Evolutionary conservation across 208 protist species (phyloP).

Genomic region (Leptomonas seymouri): DNA sequence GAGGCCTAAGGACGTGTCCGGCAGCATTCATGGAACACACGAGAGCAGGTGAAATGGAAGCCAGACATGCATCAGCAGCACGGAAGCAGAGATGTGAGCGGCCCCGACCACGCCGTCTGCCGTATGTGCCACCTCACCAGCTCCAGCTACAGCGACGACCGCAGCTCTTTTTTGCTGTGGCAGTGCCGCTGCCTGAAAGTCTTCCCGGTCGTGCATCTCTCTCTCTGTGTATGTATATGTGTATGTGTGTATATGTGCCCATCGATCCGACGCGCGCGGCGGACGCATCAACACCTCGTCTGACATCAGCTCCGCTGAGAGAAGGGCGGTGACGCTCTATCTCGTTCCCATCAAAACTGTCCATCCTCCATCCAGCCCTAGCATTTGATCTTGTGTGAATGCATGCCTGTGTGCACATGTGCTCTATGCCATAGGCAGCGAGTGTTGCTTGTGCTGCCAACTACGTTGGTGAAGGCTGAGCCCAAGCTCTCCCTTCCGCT

Average conservation of each 20-base stretch:
- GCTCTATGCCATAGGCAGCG: no score
- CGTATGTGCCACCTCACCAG: slow-evolving; percentile 16
- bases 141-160: slow-evolving; percentile 6
- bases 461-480: no score
- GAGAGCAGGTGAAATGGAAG: no score
- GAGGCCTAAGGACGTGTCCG: no score
- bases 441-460: no score
- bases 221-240: not conserved
- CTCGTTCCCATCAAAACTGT: not conserved
- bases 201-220: not conserved
- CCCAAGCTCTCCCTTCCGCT: no score
- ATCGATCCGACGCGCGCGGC: slow-evolving; percentile 11
- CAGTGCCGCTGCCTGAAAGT: slow-evolving; percentile 1
- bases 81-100: slow-evolving; percentile 4
- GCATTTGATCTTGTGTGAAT: no score
- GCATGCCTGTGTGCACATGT: no score
- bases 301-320: not conserved
- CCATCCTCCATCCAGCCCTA: not conserved
- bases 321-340: not conserved
- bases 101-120: not conserved
- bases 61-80: no score
- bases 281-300: slow-evolving; percentile 2
- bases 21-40: no score
- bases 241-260: no score
- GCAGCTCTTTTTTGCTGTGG: slow-evolving; percentile 9